These are phyloP conservation scores for Amanita fuliginea DNA, from an alignment of 768 basidiomycete species.

Conservation along the genomic window DNA sequence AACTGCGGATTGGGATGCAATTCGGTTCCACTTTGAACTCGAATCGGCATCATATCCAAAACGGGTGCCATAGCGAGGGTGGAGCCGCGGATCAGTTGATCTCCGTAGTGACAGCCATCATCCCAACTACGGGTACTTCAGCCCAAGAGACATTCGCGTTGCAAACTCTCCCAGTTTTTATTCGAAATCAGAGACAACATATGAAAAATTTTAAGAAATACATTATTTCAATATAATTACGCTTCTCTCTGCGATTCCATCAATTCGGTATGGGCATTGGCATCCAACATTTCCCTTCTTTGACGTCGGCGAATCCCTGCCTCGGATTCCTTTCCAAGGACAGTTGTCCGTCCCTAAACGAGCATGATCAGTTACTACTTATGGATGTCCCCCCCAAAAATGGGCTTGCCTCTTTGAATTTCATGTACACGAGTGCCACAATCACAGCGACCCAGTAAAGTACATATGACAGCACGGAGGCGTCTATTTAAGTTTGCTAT, in stretches of 20 bases:
- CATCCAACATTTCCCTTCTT: neutral
- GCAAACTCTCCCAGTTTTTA: too few relatives aligned
- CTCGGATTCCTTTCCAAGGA: constrained; percentile 48
- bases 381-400: neutral
- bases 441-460: constrained; percentile 90
- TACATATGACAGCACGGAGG: constrained; percentile 76
- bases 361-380: neutral
- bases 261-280: neutral
- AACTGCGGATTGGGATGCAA: too few relatives aligned
- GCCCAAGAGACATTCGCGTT: too few relatives aligned
- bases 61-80: too few relatives aligned
- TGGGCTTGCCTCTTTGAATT: constrained; percentile 42
- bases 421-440: constrained; percentile 50
- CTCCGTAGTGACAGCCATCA: too few relatives aligned
- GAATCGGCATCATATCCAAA: too few relatives aligned
- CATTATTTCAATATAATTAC: neutral
- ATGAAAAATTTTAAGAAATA: too few relatives aligned
- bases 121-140: too few relatives aligned
- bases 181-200: too few relatives aligned
- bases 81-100: too few relatives aligned
- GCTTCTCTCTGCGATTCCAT: neutral
- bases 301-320: constrained; percentile 25
- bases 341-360: constrained; percentile 47
- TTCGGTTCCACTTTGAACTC: too few relatives aligned
- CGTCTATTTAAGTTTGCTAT: constrained; percentile 29